These are phyloP conservation scores for Salix dunnii DNA, from an alignment of 345 rosid species.

Conservation along the genomic window DNA sequence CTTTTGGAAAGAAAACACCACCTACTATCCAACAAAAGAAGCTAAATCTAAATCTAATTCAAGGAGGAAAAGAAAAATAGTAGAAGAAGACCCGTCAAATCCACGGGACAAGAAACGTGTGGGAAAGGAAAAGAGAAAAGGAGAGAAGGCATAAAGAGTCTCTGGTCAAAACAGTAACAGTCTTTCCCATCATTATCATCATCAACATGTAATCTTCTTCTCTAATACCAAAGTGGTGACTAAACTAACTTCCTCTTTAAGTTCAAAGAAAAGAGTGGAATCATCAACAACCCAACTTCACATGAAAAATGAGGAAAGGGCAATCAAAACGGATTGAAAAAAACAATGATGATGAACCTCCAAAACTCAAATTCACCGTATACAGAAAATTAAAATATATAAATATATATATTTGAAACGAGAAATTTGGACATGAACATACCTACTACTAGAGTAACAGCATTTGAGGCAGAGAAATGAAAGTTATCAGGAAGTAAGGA, in stretches of 20 bases:
- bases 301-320: conserved; percentile 14
- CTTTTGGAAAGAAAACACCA: not conserved
- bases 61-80: not conserved
- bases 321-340: conserved; percentile 7
- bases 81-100: conserved; percentile 11
- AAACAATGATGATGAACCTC: not conserved
- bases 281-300: conserved; percentile 32
- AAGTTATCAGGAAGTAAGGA: too few relatives aligned
- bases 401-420: too few relatives aligned
- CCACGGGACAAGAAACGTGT: conserved; percentile 29
- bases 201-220: conserved; percentile 20
- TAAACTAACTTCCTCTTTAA: conserved; percentile 22
- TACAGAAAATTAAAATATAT: not conserved
- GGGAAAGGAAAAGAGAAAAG: conserved; percentile 16
- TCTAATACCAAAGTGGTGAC: conserved; percentile 28
- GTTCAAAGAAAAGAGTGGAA: conserved; percentile 23
- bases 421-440: not conserved
- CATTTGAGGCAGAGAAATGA: too few relatives aligned
- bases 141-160: not conserved
- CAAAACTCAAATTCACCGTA: not conserved
- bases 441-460: too few relatives aligned
- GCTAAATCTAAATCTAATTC: not conserved
- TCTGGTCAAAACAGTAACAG: conserved; percentile 20
- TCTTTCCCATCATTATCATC: conserved; percentile 4
- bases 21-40: not conserved